These are phyloP conservation scores for Diaporthe humulicola DNA, from an alignment of 2,329 filamentous ascomycete species.

Conservation along the genomic window DNA sequence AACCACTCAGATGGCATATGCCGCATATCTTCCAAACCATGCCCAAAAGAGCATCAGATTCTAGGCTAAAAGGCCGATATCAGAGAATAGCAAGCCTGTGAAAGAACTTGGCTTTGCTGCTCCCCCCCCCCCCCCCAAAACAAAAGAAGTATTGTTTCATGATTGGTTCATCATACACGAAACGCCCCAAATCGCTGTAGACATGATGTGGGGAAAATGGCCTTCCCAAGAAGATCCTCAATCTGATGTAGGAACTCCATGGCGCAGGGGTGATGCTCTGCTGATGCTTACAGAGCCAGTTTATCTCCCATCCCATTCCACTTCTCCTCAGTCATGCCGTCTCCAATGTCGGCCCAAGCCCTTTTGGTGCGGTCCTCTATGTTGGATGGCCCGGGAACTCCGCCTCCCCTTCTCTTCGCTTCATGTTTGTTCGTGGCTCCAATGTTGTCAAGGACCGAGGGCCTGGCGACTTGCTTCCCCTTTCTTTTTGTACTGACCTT, in stretches of 20 bases:
- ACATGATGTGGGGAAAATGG: too few species aligned
- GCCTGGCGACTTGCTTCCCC: not conserved
- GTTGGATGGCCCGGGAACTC: not conserved
- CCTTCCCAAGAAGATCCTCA: not conserved
- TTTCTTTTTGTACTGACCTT: not conserved
- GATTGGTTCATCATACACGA: not conserved
- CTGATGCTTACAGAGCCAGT: not conserved
- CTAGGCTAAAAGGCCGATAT: not conserved
- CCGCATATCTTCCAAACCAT: not conserved
- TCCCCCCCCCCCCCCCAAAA: too few species aligned
- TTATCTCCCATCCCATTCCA: conserved; percentile 1
- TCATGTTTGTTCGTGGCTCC: not conserved
- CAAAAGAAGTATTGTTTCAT: not conserved
- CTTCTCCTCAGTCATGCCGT: not conserved
- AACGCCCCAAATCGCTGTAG: not conserved
- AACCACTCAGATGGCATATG: not conserved
- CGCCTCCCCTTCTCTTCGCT: not conserved
- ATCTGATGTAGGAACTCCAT: too few species aligned
- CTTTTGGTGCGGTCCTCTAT: not conserved
- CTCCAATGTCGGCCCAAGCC: not conserved
- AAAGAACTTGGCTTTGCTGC: too few species aligned
- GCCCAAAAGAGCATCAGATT: not conserved
- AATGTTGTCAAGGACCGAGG: not conserved
- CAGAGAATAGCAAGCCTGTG: not conserved
- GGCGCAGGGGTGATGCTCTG: too few species aligned